Base-by-base conservation (phyloP, 257 asterid species). In the Ballota nigra region DNA sequence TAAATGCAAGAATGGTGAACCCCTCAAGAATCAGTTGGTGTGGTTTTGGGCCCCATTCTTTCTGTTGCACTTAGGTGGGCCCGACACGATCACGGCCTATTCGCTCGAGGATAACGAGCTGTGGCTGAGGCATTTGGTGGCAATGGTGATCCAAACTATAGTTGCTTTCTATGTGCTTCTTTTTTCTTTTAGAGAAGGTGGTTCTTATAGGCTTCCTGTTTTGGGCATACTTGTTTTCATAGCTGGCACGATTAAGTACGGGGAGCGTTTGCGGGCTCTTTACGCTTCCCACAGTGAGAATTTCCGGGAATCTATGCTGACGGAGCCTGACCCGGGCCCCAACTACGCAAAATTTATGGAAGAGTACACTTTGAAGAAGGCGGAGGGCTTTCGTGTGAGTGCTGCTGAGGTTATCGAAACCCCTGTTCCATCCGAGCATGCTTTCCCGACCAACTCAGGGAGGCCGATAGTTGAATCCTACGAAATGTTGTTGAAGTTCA, bases 11-110 rank as follows among this genome's bases (percentile, higher is more conserved):
- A 20, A 5, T 2, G 34, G 1, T 51, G 66, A 69, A n/a, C 19
- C 26, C 11, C 28, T 53, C 60, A 20, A 15, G 62, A 70, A 74
- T 26, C 77, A 81, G 19, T 60, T 84, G 41, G 71, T 43, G 75
- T 60, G 81, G 45, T 86, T 86, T 41, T 86, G 88, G 91, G 83
- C 91, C 56, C 87, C 83, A 8, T 86, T 86, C 82, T 75, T 86
- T 13, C 58, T 83, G 72, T 69, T 83, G 20, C 91, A 86, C 52
- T 76, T 86, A n/a, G 91, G 88, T 1, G 91, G 88, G 36, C 86
- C 91, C 24, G 91, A 86, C 52, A 83, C 88, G 40, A 86, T 86
- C 29, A 86, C 91, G 0, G 91, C 88, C 1, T 86, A 86, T 66
- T 69, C 91, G 5, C 78, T 81, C 16, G 88, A 86, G 58, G 91